These are phyloP conservation scores for Phytophthora pinifolia DNA, from an alignment of 352 stramenopile genomes.

Conservation along the genomic window DNA sequence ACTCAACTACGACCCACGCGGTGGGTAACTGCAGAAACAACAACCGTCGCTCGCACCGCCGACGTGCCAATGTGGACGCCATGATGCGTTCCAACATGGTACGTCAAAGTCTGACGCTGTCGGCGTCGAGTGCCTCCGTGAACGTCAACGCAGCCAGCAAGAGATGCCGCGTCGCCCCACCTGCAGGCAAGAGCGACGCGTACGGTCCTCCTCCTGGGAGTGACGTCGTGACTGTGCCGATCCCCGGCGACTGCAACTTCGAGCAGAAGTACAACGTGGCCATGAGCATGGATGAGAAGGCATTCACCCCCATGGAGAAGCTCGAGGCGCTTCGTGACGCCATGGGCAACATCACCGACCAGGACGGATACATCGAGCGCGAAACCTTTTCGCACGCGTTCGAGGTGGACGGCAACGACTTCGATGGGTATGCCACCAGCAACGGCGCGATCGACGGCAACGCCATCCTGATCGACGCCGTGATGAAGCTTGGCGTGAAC, in stretches of 20 bases:
- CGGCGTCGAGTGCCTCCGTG: slow-evolving; percentile 32
- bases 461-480: slow-evolving; percentile 68
- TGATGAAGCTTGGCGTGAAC: slow-evolving; percentile 65
- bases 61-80: slow-evolving; percentile 63
- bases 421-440: slow-evolving; percentile 47
- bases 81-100: slow-evolving; percentile 74
- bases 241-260: slow-evolving; percentile 61
- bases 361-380: slow-evolving; percentile 62
- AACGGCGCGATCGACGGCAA: slow-evolving; percentile 63
- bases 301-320: slow-evolving; percentile 47
- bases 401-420: slow-evolving; percentile 52
- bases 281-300: slow-evolving; percentile 53
- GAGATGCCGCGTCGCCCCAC: slow-evolving; percentile 21
- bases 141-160: slow-evolving; percentile 21
- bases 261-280: slow-evolving; percentile 61
- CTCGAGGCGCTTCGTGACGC: slow-evolving; percentile 62
- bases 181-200: slow-evolving; percentile 16
- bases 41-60: slow-evolving; percentile 31
- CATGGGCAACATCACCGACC: slow-evolving; percentile 58
- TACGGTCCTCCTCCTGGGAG: slow-evolving; percentile 46
- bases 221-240: slow-evolving; percentile 56
- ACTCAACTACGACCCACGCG: slow-evolving; percentile 29
- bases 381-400: slow-evolving; percentile 72
- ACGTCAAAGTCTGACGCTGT: slow-evolving; percentile 45
- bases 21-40: slow-evolving; percentile 25